Percentiles rank a stretch among this genome's conserved stretches.
Conservation (phyloP, 1,139 yeast species). For the Torulaspora pretoriensis region DNA sequence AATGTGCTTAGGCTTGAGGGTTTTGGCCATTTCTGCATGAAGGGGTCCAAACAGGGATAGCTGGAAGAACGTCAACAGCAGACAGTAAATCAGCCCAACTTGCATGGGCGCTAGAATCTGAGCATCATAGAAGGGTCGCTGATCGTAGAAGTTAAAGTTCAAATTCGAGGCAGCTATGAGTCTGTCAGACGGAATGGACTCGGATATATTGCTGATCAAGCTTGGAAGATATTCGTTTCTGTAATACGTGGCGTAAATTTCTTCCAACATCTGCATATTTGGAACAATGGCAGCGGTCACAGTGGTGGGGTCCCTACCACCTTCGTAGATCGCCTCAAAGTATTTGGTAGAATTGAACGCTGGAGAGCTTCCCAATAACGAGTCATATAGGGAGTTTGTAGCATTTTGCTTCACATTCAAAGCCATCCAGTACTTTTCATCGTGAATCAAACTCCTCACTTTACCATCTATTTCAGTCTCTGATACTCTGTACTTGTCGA, state of each 20-base stretch:
- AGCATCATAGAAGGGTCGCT: slow-evolving; percentile 48
- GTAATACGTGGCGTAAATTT: slow-evolving; percentile 35
- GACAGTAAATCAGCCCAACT: slow-evolving; percentile 70
- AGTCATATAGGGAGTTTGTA: slow-evolving; percentile 40
- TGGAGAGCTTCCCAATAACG: slow-evolving; percentile 35
- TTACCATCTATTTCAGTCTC: slow-evolving; percentile 40
- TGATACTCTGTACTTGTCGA: slow-evolving; percentile 34
- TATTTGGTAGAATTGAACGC: slow-evolving; percentile 26
- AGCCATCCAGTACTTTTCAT: slow-evolving; percentile 53
- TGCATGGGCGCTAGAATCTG: slow-evolving; percentile 61
- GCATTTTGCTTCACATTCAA: slow-evolving; percentile 46
- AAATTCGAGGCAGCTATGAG: slow-evolving; percentile 36
- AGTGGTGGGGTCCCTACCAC: slow-evolving; percentile 51
- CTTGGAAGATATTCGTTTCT: slow-evolving; percentile 25
- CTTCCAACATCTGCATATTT: slow-evolving; percentile 38
- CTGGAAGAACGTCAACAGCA: slow-evolving; percentile 62
- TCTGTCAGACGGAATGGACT: slow-evolving; percentile 22
- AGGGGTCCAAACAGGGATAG: slow-evolving; percentile 54
- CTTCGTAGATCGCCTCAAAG: slow-evolving; percentile 44
- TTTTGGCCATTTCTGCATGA: slow-evolving; percentile 47
- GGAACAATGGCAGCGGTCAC: slow-evolving; percentile 43
- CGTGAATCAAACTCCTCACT: slow-evolving; percentile 41
- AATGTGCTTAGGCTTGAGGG: slow-evolving; percentile 44
- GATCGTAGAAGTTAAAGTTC: slow-evolving; percentile 42
- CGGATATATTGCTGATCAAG: slow-evolving; percentile 21